Evolutionary conservation across 2,329 filamentous ascomycete species (phyloP).

Genomic region (Fusarium concolor): DNA sequence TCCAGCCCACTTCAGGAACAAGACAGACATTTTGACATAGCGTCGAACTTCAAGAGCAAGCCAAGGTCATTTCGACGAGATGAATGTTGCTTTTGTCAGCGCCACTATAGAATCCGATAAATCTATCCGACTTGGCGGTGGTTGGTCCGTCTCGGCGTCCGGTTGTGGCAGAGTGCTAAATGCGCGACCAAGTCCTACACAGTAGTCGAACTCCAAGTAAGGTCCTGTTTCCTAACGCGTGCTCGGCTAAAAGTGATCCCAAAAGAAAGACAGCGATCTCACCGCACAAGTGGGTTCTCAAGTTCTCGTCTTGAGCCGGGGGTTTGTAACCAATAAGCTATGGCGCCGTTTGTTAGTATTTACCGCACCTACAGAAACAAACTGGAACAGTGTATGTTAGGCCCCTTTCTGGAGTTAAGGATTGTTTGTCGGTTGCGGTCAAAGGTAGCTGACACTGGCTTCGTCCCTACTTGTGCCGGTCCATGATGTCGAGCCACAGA

Average conservation of each 20-base stretch:
- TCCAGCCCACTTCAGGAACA: constrained; percentile 15
- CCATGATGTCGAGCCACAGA: constrained; percentile 1
- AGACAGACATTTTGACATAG: constrained; percentile 2
- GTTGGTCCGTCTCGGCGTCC: constrained; percentile 23
- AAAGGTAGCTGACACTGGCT: neutral
- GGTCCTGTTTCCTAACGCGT: neutral
- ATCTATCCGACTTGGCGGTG: constrained; percentile 26
- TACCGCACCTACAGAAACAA: constrained; percentile 5
- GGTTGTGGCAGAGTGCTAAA: constrained; percentile 3
- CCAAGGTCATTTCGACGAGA: neutral
- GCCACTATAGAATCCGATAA: constrained; percentile 1
- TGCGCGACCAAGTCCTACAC: neutral
- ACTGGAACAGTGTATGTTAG: neutral
- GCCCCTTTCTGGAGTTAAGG: constrained; percentile 6
- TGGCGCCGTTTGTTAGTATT: constrained; percentile 33
- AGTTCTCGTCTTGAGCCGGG: constrained; percentile 7
- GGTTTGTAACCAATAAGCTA: constrained; percentile 26
- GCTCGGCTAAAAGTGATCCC: constrained; percentile 28
- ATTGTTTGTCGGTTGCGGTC: constrained; percentile 13
- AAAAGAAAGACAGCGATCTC: constrained; percentile 10
- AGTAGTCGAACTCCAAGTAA: neutral
- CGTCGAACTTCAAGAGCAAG: neutral
- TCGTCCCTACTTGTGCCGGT: neutral
- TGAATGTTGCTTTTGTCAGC: constrained; percentile 19
- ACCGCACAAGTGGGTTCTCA: constrained; percentile 3